Evolutionary conservation across 108 stramenopile species (phyloP).

Genomic region (Hondaea fermentalgiana): DNA sequence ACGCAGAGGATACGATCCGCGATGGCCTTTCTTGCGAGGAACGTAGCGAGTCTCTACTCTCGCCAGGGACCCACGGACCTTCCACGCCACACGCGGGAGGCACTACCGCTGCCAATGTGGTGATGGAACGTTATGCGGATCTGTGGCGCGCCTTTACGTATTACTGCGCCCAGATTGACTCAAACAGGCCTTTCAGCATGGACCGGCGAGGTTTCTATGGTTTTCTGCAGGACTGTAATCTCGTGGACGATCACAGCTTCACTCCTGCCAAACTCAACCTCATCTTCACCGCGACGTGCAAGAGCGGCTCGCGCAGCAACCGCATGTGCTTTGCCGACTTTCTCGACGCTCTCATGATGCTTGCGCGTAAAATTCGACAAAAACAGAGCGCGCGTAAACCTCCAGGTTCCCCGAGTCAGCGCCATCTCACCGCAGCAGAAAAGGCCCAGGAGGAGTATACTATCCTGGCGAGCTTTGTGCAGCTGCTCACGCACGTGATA

Average conservation of each 20-base stretch:
- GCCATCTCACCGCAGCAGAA: not conserved
- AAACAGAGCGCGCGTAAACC: not conserved
- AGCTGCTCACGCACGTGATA: not conserved
- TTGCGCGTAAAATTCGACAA: not conserved
- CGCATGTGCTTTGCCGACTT: not conserved
- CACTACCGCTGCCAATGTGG: not conserved
- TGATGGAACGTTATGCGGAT: not conserved
- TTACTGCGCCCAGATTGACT: conserved; percentile 9
- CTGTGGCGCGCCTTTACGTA: not conserved
- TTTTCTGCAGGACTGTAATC: not conserved
- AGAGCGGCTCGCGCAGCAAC: not conserved
- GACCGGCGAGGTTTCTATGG: not conserved
- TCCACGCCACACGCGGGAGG: not conserved
- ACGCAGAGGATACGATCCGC: too few species aligned
- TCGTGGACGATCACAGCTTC: not conserved
- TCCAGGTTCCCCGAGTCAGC: not conserved
- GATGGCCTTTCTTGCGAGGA: too few species aligned
- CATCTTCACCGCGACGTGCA: not conserved
- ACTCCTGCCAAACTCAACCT: not conserved
- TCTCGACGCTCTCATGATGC: not conserved
- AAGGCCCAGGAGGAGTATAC: not conserved
- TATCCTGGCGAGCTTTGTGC: not conserved
- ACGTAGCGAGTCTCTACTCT: too few species aligned
- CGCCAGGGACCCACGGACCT: not conserved
- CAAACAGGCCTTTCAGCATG: not conserved